These are phyloP conservation scores for Xenoacremonium recifei DNA, from an alignment of 2,329 filamentous ascomycete genomes.

Conservation along the genomic window DNA sequence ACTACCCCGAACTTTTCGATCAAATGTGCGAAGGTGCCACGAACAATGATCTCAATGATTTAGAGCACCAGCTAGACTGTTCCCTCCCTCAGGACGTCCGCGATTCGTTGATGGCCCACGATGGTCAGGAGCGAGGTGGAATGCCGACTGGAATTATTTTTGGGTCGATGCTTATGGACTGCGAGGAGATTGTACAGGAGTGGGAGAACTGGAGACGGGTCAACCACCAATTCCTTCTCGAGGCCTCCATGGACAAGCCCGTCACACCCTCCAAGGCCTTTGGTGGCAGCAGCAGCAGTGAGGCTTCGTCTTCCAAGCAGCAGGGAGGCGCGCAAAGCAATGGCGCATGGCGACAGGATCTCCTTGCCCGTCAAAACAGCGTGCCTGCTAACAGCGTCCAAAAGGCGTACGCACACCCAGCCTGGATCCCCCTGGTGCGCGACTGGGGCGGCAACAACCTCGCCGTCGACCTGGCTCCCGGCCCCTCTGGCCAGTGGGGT, in stretches of 20 bases:
- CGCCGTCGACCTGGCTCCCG: conserved; percentile 87
- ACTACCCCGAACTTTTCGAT: conserved; percentile 92
- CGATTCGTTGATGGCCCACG: conserved; percentile 86
- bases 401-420: conserved; percentile 88
- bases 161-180: conserved; percentile 91
- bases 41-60: conserved; percentile 90
- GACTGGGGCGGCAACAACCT: conserved; percentile 99
- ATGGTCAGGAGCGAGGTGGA: conserved; percentile 95
- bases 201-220: conserved; percentile 96
- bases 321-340: conserved; percentile 53
- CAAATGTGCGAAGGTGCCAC: conserved; percentile 92
- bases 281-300: conserved; percentile 63
- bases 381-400: conserved; percentile 85
- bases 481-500: conserved; percentile 87
- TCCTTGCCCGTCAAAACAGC: conserved; percentile 81
- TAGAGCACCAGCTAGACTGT: conserved; percentile 94
- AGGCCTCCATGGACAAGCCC: conserved; percentile 56
- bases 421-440: conserved; percentile 92
- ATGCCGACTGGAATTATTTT: conserved; percentile 91
- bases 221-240: conserved; percentile 80
- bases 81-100: conserved; percentile 90
- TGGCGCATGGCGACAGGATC: conserved; percentile 76
- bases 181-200: conserved; percentile 96
- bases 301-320: conserved; percentile 69
- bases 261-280: conserved; percentile 69